These are phyloP conservation scores for Auricularia heimuer DNA, from an alignment of 768 basidiomycete species.

Conservation along the genomic window DNA sequence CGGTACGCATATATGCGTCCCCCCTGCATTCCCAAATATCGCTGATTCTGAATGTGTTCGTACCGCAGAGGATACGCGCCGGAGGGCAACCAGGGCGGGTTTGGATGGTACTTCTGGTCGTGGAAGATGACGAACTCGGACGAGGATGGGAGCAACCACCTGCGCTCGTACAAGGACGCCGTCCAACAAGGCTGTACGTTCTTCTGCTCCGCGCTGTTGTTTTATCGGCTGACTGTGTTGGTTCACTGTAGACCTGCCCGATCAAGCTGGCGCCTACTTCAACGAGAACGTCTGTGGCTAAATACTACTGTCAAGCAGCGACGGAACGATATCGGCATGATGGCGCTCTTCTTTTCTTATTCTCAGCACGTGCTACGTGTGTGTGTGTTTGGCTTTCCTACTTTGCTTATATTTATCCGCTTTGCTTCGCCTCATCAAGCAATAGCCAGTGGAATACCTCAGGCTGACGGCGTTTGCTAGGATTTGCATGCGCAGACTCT, in stretches of 20 bases:
- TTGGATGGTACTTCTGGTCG: slow-evolving; percentile 2
- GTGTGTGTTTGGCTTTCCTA: background rate
- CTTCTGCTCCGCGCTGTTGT: background rate
- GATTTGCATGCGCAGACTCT: background rate
- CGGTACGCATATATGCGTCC: background rate
- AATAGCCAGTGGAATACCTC: no score
- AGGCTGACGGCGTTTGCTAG: no score
- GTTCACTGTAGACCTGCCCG: background rate
- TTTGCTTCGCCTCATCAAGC: background rate
- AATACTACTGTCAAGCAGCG: background rate
- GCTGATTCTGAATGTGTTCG: no score
- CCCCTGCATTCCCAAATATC: no score
- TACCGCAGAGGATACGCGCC: background rate
- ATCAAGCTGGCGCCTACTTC: background rate
- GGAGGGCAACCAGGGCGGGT: background rate
- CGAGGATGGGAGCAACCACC: background rate
- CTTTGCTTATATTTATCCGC: background rate
- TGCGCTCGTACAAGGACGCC: slow-evolving; percentile 1
- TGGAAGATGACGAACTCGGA: slow-evolving; percentile 2
- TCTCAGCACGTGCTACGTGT: background rate
- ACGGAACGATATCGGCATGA: background rate
- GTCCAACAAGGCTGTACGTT: background rate
- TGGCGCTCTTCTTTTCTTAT: background rate
- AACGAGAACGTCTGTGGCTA: background rate
- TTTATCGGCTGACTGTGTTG: no score